These are phyloP conservation scores for Aspergillus sclerotialis DNA, from an alignment of 2,329 filamentous ascomycete genomes.

Conservation along the genomic window DNA sequence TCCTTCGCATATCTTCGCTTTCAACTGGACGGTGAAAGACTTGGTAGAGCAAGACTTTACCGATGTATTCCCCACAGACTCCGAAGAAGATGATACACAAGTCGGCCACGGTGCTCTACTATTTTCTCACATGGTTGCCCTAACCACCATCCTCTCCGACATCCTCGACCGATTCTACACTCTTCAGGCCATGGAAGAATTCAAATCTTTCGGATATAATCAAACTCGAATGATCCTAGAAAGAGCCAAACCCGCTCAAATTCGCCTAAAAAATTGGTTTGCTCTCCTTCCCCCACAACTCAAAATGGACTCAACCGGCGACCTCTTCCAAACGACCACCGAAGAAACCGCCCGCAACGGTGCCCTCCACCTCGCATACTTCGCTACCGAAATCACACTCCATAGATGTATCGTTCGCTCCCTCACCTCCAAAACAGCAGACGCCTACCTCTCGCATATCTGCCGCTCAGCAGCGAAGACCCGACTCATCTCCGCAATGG, in stretches of 20 bases:
- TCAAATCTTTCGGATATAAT: conserved; percentile 33
- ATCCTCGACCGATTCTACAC: conserved; percentile 49
- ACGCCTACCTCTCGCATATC: conserved; percentile 82
- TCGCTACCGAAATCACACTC: conserved; percentile 87
- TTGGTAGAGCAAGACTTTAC: conserved; percentile 36
- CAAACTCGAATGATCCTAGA: conserved; percentile 46
- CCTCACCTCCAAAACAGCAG: conserved; percentile 51
- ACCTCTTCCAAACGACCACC: conserved; percentile 38
- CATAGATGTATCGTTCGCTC: conserved; percentile 87
- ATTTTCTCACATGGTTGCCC: conserved; percentile 46
- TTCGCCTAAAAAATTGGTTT: conserved; percentile 49
- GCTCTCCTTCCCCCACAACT: conserved; percentile 40
- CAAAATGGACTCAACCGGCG: conserved; percentile 43
- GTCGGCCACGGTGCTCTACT: conserved; percentile 38
- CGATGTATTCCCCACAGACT: conserved; percentile 25
- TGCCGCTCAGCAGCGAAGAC: conserved; percentile 92
- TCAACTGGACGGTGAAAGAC: conserved; percentile 67
- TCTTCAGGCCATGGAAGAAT: conserved; percentile 40
- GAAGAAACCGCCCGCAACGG: conserved; percentile 44
- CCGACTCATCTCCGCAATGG: conserved; percentile 89
- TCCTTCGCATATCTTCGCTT: conserved; percentile 65
- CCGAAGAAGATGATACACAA: conserved; percentile 23
- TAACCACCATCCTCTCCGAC: conserved; percentile 46
- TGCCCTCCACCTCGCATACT: conserved; percentile 85
- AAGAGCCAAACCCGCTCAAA: conserved; percentile 47